Evolutionary conservation across 495 filamentous ascomycete species (phyloP).

Genomic region (Podospora conica): DNA sequence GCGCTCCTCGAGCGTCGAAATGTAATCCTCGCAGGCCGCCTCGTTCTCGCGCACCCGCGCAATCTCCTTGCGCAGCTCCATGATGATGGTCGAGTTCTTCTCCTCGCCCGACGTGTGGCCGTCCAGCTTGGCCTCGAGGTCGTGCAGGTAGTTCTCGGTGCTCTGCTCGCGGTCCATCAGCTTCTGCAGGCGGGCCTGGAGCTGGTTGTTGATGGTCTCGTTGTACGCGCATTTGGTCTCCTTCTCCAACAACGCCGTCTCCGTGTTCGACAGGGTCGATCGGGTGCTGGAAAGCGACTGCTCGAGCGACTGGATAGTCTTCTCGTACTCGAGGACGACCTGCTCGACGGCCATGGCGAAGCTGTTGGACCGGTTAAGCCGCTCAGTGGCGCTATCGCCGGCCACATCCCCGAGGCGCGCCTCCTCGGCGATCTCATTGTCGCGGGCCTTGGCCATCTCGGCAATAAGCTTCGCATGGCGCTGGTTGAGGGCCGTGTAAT

Average conservation of each 20-base stretch:
- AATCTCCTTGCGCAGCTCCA: constrained; percentile 87
- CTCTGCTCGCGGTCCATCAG: constrained; percentile 80
- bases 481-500: constrained; percentile 82
- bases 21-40: constrained; percentile 85
- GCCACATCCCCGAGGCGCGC: constrained; percentile 47
- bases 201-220: constrained; percentile 84
- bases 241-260: constrained; percentile 82
- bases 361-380: constrained; percentile 86
- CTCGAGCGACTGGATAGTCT: constrained; percentile 93
- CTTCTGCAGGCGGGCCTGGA: constrained; percentile 83
- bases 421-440: constrained; percentile 51
- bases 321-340: constrained; percentile 95
- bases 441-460: constrained; percentile 80
- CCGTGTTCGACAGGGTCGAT: constrained; percentile 71
- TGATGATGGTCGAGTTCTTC: constrained; percentile 75
- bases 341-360: constrained; percentile 94
- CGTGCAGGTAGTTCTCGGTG: constrained; percentile 86
- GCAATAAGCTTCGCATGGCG: constrained; percentile 94
- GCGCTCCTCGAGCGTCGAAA: constrained; percentile 92
- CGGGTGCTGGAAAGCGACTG: constrained; percentile 86
- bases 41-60: constrained; percentile 86
- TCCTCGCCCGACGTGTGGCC: constrained; percentile 89
- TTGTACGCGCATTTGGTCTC: constrained; percentile 88
- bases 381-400: constrained; percentile 76
- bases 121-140: constrained; percentile 83